Base-by-base conservation (phyloP, 1,139 yeast species). In the Saccharomyces uvarum region DNA sequence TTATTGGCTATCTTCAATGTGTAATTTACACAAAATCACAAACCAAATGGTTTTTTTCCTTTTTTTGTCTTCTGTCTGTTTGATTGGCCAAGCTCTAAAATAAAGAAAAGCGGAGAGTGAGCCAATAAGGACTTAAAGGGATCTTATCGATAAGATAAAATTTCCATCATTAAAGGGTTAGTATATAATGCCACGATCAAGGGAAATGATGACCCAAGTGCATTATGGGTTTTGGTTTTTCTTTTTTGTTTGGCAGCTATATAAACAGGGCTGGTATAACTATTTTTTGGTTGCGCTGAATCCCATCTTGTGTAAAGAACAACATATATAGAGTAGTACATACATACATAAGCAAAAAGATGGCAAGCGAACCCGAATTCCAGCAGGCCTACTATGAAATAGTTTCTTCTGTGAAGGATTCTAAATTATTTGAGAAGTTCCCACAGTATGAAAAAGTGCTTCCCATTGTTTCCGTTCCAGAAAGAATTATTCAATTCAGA, bases 341-440 rank as follows among this genome's bases (percentile, higher is more conserved):
- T 38, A 38, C 4, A 16, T 16, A 38, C n/a, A 9, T 21, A 38
- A 19, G 13, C 13, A 16, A 16, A 14, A 38, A 38, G 78, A 38
- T 38, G 44, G 27, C 48, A 21, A 19, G 27, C 78, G 98, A 91
- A 80, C 98, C 98, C 67, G 98, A 91, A 85, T 91, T 91, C 78
- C 90, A 90, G 77, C 99, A 91, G 82, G 99, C 99, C 68, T 89
- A 86, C 84, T 81, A 87, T 76, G 99, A 91, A 81, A 83, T 91
- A 68, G 82, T 85, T 70, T 77, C 87, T 63, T 91, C 97, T 61
- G 80, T 93, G 68, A 84, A 87, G 75, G 95, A 88, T 75, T 91
- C 98, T 44, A 86, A 96, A 63, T 80, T 91, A 61, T 93, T 91
- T 78, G 77, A 81, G 66, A 81, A 88, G 76, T 83, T 87, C 72